These are phyloP conservation scores for Kwoniella dendrophila DNA, from an alignment of 768 basidiomycete genomes.

Conservation along the genomic window DNA sequence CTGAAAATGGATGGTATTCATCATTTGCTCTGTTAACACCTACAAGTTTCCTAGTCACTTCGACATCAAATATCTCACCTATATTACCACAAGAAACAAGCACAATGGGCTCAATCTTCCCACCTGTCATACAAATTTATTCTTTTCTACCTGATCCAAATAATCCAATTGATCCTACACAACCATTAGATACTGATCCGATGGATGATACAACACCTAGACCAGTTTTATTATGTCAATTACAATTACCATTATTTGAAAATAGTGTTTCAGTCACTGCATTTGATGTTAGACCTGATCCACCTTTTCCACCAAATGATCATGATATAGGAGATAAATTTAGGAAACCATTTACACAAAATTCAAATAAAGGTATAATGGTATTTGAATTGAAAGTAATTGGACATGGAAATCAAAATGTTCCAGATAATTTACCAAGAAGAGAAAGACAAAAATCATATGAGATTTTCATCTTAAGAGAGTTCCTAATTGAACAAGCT, in stretches of 20 bases:
- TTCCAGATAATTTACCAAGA: neutral
- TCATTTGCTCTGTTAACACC: slow-evolving; percentile 46
- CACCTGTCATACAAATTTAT: slow-evolving; percentile 49
- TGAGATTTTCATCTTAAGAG: slow-evolving; percentile 48
- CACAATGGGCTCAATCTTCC: slow-evolving; percentile 30
- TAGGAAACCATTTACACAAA: slow-evolving; percentile 45
- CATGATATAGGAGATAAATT: too few species aligned
- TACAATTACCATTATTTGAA: slow-evolving; percentile 42
- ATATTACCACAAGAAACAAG: slow-evolving; percentile 28
- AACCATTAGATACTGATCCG: slow-evolving; percentile 38
- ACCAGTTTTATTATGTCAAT: slow-evolving; percentile 38
- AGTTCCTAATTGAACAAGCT: slow-evolving; percentile 36
- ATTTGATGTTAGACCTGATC: slow-evolving; percentile 49
- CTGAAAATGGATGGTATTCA: slow-evolving; percentile 44
- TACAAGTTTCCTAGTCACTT: slow-evolving; percentile 48
- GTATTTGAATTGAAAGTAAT: slow-evolving; percentile 42
- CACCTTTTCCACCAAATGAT: slow-evolving; percentile 35
- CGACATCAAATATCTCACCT: slow-evolving; percentile 39
- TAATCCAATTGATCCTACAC: slow-evolving; percentile 29
- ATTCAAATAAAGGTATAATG: slow-evolving; percentile 42
- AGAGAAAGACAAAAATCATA: slow-evolving; percentile 19
- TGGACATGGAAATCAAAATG: slow-evolving; percentile 29
- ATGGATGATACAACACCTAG: slow-evolving; percentile 44
- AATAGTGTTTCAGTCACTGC: slow-evolving; percentile 24
- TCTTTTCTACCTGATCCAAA: slow-evolving; percentile 37